Percentiles rank a stretch among this genome's conserved stretches.
phyloP scores from a whole-genome alignment of 345 rosid genomes.

The Aegle marmelos region DNA sequence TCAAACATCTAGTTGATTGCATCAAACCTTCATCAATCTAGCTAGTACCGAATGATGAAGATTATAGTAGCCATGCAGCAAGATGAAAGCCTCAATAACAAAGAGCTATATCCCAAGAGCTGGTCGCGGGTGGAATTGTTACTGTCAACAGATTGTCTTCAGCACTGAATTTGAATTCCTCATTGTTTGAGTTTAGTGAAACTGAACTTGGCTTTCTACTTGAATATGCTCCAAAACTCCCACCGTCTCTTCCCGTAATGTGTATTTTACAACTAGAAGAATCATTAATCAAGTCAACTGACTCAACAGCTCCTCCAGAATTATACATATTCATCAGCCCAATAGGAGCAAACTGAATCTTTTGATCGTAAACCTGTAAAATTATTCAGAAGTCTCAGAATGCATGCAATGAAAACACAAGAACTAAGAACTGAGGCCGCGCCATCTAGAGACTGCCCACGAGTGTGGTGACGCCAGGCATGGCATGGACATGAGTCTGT shows the following conservation, averaged over 20 bases:
- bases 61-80: too few species aligned
- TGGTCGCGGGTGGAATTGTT: constrained; percentile 22
- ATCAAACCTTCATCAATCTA: too few species aligned
- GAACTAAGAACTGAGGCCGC: too few species aligned
- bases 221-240: constrained; percentile 46
- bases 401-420: not conserved
- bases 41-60: too few species aligned
- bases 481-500: too few species aligned
- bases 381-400: not conserved
- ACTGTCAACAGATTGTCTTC: constrained; percentile 31
- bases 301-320: constrained; percentile 46
- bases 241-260: constrained; percentile 44
- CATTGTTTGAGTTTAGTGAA: constrained; percentile 22
- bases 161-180: constrained; percentile 20
- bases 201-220: constrained; percentile 35
- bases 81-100: constrained; percentile 18
- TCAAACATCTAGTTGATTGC: too few species aligned
- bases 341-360: constrained; percentile 45
- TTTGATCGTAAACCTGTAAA: constrained; percentile 32
- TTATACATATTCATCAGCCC: constrained; percentile 54
- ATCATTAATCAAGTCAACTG: constrained; percentile 11
- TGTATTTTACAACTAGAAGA: constrained; percentile 7
- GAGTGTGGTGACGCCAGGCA: too few species aligned
- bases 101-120: constrained; percentile 35
- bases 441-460: too few species aligned